Conservation (phyloP, 495 filamentous ascomycete genomes). For the Chaetomium tenue region DNA sequence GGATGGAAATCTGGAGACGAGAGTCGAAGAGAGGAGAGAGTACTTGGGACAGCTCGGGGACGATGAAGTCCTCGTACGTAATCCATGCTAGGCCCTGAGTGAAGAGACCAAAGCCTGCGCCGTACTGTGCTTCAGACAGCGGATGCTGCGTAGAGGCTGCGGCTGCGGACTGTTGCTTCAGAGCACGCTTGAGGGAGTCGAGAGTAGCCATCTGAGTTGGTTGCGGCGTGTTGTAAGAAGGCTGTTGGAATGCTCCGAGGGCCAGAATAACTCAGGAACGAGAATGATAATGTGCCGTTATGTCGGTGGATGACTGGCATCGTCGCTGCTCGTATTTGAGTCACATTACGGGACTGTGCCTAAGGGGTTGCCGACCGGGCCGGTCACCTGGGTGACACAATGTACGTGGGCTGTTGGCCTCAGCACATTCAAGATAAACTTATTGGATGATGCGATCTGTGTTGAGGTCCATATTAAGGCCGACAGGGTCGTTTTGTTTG, state of each 20-base stretch:
- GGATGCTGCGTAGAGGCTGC: conserved; percentile 37
- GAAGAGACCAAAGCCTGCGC: conserved; percentile 53
- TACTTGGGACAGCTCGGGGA: conserved; percentile 55
- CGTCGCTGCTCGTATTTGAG: too few relatives aligned
- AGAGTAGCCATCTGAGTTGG: conserved; percentile 50
- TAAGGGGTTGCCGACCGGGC: background rate
- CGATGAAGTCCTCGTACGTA: conserved; percentile 57
- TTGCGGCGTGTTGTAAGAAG: background rate
- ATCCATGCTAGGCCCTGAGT: conserved; percentile 43
- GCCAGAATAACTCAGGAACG: too few relatives aligned
- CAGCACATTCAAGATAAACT: background rate
- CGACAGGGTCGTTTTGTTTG: background rate
- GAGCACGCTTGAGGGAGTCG: conserved; percentile 49
- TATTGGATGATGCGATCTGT: background rate
- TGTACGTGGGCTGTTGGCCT: background rate
- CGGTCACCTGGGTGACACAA: too few relatives aligned
- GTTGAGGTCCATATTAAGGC: too few relatives aligned
- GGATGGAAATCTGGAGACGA: conserved; percentile 49
- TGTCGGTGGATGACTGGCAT: background rate
- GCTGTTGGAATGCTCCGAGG: background rate
- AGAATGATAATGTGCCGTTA: too few relatives aligned
- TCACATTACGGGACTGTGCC: background rate
- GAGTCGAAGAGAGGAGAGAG: conserved; percentile 50
- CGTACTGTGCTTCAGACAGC: conserved; percentile 56
- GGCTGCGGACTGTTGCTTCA: conserved; percentile 43